Percentiles rank a stretch among this genome's conserved stretches.
These are phyloP conservation scores for Ogataea salicorniae DNA, from an alignment of 805 yeast species.

Conservation along the genomic window DNA sequence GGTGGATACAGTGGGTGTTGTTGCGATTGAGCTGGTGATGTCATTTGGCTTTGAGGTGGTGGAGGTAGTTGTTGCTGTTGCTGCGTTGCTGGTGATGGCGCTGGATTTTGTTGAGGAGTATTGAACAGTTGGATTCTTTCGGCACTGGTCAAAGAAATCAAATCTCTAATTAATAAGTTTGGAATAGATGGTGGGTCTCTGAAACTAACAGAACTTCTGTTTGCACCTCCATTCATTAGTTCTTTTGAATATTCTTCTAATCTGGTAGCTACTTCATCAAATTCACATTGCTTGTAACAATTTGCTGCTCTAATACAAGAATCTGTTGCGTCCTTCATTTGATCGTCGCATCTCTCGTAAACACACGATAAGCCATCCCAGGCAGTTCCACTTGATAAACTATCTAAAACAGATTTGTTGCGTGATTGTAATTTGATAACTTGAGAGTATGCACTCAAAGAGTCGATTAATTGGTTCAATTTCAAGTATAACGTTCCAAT, in stretches of 20 bases:
- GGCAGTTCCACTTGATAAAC: constrained; percentile 44
- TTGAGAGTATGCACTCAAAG: constrained; percentile 63
- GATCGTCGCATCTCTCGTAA: constrained; percentile 59
- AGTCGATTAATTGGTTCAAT: constrained; percentile 57
- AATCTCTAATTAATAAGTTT: constrained; percentile 34
- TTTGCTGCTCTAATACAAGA: constrained; percentile 49
- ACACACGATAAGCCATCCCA: constrained; percentile 65
- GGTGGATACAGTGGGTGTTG: neutral
- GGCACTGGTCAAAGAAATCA: constrained; percentile 37
- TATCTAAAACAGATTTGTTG: constrained; percentile 33
- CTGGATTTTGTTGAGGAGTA: neutral
- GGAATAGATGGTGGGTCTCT: constrained; percentile 48
- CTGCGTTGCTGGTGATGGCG: neutral
- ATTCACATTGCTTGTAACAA: constrained; percentile 45
- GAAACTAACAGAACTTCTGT: constrained; percentile 41
- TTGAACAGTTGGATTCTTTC: constrained; percentile 34
- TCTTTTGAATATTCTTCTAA: constrained; percentile 41
- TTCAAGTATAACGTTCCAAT: constrained; percentile 57
- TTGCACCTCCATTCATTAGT: constrained; percentile 38
- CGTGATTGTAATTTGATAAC: constrained; percentile 50
- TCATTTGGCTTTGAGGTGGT: neutral
- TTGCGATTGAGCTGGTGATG: neutral
- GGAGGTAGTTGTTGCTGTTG: neutral
- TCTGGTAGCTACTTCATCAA: constrained; percentile 34
- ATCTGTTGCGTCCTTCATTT: constrained; percentile 53